Base-by-base conservation (phyloP, 352 stramenopile genomes). In the Thalassiosira hispida region DNA sequence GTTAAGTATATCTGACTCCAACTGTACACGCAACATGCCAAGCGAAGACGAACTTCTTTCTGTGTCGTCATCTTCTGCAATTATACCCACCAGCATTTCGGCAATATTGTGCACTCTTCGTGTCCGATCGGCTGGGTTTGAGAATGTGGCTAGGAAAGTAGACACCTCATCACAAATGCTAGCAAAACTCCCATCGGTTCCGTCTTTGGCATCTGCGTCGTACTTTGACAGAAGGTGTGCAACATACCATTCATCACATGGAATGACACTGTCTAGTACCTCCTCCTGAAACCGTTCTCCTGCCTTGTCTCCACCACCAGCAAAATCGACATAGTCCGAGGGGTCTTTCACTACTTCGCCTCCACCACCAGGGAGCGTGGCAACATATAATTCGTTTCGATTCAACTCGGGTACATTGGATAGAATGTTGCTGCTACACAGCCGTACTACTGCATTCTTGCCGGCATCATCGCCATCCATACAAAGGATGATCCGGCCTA, bases 391-490 rank as follows among this genome's bases (percentile, higher is more conserved):
- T 42, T 90, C 73, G 29, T 84, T 70, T 33, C 47, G 52, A 38
- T 64, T 79, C 31, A 79, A 47, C 77, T 86, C 74, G 0, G 27
- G 61, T 20, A 79, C 65, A 33, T 79, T 77, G 14, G 61, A 65
- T 16, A 93, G 52, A 38, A 90, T 73, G 16, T 70, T 76, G 16
- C 76, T 77, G 25, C 35, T 68, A 63, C 85, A 91, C 1, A 92
- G 57, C 44, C 89, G 47, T 64, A 90, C 90, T n/a, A 94, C 62
- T 25, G 91, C 91, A 52, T 73, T 80, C 56, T 71, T 56, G 8
- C 92, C 92, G 35, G 92, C 91, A 35, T 82, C 75, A 73, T 96
- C 92, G 31, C 84, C 87, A 78, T 96, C 92, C 51, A 96, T 81
- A 64, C 90, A 95, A 57, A 96, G 56, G 42, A 94, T 73, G 11